Conservation (phyloP, 1,284 basidiomycete species). For the Ganoderma boninense region DNA sequence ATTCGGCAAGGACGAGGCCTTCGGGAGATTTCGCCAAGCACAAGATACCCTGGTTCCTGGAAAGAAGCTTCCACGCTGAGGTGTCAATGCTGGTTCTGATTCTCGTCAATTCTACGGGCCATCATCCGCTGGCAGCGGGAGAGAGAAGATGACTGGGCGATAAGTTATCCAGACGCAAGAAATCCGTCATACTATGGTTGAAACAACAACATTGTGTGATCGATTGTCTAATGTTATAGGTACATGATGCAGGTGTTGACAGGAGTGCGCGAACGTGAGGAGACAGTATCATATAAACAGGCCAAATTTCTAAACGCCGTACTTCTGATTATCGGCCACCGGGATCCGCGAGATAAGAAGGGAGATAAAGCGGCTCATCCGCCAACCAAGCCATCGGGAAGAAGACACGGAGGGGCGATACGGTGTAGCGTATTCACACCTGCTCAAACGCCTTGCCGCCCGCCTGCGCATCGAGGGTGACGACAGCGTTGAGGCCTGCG, state of each 20-base stretch:
- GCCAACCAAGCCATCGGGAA: neutral
- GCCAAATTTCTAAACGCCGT: neutral
- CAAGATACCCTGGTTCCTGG: neutral
- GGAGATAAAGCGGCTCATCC: neutral
- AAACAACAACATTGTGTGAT: constrained; percentile 1
- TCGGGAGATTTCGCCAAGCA: neutral
- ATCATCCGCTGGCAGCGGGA: too few species aligned
- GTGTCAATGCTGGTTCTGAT: neutral
- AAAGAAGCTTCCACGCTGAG: neutral
- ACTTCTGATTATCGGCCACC: neutral
- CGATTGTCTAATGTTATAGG: neutral
- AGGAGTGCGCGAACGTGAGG: neutral
- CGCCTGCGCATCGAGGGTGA: constrained; percentile 64
- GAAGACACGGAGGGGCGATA: neutral
- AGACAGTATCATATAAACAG: neutral
- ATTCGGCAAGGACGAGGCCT: too few species aligned
- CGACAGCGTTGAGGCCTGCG: constrained; percentile 62
- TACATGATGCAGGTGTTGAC: neutral
- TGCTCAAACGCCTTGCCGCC: constrained; percentile 66
- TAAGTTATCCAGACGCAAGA: too few species aligned
- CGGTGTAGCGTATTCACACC: constrained; percentile 44
- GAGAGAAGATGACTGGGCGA: too few species aligned
- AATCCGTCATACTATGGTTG: too few species aligned
- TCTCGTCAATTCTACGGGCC: neutral
- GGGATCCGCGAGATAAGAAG: neutral